These are phyloP conservation scores for Bipolaris sorokiniana DNA, from an alignment of 2,329 filamentous ascomycete genomes.

Conservation along the genomic window DNA sequence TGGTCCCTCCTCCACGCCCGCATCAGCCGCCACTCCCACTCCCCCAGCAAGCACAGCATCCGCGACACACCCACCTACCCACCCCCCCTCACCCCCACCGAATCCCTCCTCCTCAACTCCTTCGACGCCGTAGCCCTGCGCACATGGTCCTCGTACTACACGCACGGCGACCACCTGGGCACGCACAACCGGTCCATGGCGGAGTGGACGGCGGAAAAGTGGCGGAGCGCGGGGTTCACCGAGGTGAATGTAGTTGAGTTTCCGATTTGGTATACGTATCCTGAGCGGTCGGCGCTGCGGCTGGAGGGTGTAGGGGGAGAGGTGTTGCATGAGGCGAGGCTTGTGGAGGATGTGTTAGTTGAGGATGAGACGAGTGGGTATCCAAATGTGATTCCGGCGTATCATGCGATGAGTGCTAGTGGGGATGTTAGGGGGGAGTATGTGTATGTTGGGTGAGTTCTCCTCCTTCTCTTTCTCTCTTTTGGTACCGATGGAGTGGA, in stretches of 20 bases:
- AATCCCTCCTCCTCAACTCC: constrained; percentile 47
- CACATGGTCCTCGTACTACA: constrained; percentile 48
- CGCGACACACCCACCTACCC: constrained; percentile 37
- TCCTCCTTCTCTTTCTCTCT: too few relatives aligned
- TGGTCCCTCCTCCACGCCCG: background rate
- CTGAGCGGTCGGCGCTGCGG: constrained; percentile 36
- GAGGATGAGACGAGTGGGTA: constrained; percentile 46
- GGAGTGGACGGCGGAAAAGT: constrained; percentile 42
- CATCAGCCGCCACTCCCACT: constrained; percentile 21
- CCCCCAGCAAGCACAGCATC: background rate
- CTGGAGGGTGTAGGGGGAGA: constrained; percentile 31
- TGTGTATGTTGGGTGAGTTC: constrained; percentile 52
- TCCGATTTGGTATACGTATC: constrained; percentile 50
- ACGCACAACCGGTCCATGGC: constrained; percentile 48
- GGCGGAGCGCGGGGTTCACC: constrained; percentile 31
- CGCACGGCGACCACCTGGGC: constrained; percentile 44
- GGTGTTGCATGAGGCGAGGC: constrained; percentile 37
- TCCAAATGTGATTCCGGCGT: constrained; percentile 49
- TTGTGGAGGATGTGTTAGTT: constrained; percentile 42
- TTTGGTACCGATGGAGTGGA: too few relatives aligned
- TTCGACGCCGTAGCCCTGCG: constrained; percentile 50
- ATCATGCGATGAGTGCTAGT: constrained; percentile 56
- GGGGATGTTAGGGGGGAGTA: constrained; percentile 56
- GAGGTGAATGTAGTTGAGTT: constrained; percentile 41
- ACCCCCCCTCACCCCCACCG: constrained; percentile 42